Conservation (phyloP, 2,329 filamentous ascomycete species). For the Ascochyta fabae region DNA sequence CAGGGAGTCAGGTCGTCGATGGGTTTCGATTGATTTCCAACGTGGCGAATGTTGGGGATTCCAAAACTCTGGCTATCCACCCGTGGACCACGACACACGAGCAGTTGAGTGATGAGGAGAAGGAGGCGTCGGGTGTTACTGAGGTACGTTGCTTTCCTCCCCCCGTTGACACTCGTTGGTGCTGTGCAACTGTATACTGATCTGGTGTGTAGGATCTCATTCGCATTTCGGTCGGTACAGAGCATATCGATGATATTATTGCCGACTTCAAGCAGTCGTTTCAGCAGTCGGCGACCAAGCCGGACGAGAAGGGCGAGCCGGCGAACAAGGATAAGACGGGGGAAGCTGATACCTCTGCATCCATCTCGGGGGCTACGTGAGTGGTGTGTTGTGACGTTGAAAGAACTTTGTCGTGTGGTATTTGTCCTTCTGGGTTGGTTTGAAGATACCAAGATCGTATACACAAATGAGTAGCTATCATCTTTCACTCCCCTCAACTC, state of each 20-base stretch:
- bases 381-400: not conserved
- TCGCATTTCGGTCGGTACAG: constrained; percentile 91
- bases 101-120: constrained; percentile 85
- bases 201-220: constrained; percentile 73
- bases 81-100: constrained; percentile 96
- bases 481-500: not conserved
- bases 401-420: too few relatives aligned
- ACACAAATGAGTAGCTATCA: too few relatives aligned
- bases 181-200: constrained; percentile 10
- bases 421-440: too few relatives aligned
- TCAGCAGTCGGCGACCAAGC: constrained; percentile 60
- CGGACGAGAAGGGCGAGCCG: constrained; percentile 42
- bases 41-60: constrained; percentile 93
- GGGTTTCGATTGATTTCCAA: constrained; percentile 95
- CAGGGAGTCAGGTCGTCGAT: constrained; percentile 88
- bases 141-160: constrained; percentile 57
- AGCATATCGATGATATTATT: constrained; percentile 98
- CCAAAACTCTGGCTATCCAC: constrained; percentile 93
- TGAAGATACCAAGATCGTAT: too few relatives aligned
- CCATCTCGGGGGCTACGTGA: constrained; percentile 41
- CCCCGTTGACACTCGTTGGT: too few relatives aligned
- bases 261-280: constrained; percentile 94
- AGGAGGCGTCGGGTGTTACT: constrained; percentile 79
- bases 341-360: constrained; percentile 34
- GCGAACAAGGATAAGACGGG: constrained; percentile 44